A percentile compares a stretch with the other conserved stretches of the same genome.
phyloP scores from a whole-genome alignment of 768 basidiomycete genomes.

The Suillus variegatus region DNA sequence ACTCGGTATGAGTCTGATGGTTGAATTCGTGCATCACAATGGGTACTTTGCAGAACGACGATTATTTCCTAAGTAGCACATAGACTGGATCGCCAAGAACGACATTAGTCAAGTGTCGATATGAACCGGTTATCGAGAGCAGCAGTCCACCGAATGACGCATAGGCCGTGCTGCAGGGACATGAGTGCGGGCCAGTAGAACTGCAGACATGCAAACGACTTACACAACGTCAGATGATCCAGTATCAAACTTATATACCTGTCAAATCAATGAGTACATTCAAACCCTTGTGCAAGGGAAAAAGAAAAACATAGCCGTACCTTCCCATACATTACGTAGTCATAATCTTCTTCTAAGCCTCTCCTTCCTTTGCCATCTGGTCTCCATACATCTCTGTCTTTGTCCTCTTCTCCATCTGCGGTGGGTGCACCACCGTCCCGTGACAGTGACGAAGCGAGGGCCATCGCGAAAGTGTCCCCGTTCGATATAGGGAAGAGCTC shows the following conservation, averaged over 20 bases:
- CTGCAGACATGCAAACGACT: slow-evolving; percentile 29
- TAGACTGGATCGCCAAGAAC: slow-evolving; percentile 94
- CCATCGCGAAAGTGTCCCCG: slow-evolving; percentile 78
- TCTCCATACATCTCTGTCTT: slow-evolving; percentile 80
- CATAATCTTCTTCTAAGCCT: slow-evolving; percentile 92
- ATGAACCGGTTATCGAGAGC: slow-evolving; percentile 91
- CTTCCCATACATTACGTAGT: slow-evolving; percentile 99
- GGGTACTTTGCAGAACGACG: not conserved
- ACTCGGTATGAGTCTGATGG: not conserved
- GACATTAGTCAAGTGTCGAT: slow-evolving; percentile 87
- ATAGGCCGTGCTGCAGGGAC: slow-evolving; percentile 76
- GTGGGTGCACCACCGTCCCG: slow-evolving; percentile 48
- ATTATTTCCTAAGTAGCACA: slow-evolving; percentile 78
- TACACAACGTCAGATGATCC: slow-evolving; percentile 59
- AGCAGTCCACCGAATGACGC: slow-evolving; percentile 95
- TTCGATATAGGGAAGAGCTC: slow-evolving; percentile 80
- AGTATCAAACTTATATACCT: slow-evolving; percentile 1
- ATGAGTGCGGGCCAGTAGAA: slow-evolving; percentile 7
- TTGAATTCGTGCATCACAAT: not conserved
- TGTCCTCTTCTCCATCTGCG: slow-evolving; percentile 61
- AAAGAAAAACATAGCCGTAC: slow-evolving; percentile 38
- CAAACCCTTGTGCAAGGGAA: not conserved
- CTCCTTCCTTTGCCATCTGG: slow-evolving; percentile 80
- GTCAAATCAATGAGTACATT: slow-evolving; percentile 10
- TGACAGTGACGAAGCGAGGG: slow-evolving; percentile 79